Base-by-base conservation (phyloP, 1,284 basidiomycete species). In the Papiliotrema nemorosa region DNA sequence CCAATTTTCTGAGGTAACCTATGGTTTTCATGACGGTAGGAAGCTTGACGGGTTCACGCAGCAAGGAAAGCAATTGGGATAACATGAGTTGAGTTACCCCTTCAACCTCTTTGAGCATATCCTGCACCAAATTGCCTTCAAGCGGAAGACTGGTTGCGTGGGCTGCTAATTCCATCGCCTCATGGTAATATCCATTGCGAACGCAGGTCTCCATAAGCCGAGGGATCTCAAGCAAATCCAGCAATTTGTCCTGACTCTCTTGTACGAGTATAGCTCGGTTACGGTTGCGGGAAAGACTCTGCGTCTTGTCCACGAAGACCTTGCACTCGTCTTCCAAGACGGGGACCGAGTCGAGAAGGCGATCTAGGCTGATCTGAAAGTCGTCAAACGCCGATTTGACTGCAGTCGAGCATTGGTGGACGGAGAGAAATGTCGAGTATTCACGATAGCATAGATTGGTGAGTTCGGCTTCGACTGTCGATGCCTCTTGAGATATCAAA, bases 201-300 rank as follows among this genome's bases (percentile, higher is more conserved):
- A 94, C 86, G 63, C 90, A 96, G 0, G 90, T 90, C 65, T 93
- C 88, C 62, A 94, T 87, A 24, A 97, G 80, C 44, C 87, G 78
- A 5, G 92, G 91, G 44, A 94, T 82, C 62, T 94, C 90, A 53
- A 97, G 82, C 27, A 96, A 76, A 68, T 96, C 91, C 58, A 87
- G 81, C 49, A 97, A 82, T 70, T 90, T 90, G 67, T 92, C 89
- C 68, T 90, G 86, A 62, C 93, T 87, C 60, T 93, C 89, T 53
- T 90, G 82, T 12, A 96, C 87, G 45, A 87, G 79, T 18, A 83
- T 80, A 0, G 89, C 87, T 58, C 85, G 84, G 47, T 81, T 79
- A 21, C 91, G 80, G 43, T 86, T 83, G 41, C 79, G 70, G 57
- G 84, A 81, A 33, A 86, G 78, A 29, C 78, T 74, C 39, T 77